Evolutionary conservation across 1,139 yeast genomes (phyloP), one percentile per base, ranked within the genome.

Genomic region (Taphrina betulina): DNA sequence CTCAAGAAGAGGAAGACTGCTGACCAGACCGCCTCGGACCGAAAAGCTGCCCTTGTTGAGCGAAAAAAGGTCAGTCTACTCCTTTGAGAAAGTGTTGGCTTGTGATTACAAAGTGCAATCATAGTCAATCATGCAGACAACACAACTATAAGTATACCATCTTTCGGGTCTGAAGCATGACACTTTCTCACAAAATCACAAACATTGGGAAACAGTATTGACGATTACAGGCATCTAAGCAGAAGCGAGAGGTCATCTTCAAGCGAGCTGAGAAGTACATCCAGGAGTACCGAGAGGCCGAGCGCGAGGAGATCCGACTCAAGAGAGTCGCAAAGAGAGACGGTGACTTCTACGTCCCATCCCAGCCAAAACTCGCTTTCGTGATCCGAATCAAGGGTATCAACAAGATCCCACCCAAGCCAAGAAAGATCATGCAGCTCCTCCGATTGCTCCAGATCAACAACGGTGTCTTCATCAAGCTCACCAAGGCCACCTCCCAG

Each of bases 361-460:
- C 96, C 75, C 95, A 92, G 82, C 82, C 87, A 72, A 90, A 89
- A 79, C 85, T 92, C 73, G 95, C 88, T 69, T 90, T 92, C 76
- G 95, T 92, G 73, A 82, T 92, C 76, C 92, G 98, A 85, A 92
- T 92, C 83, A 92, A 92, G 92, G 98, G 98, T 92, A 88, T 92
- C 77, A 88, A 82, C 90, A 92, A 92, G 86, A 89, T 92, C 71
- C 89, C 98, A 72, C 98, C 98, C 73, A 92, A 92, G 87, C 97
- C 97, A 81, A 88, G 97, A 85, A 92, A 92, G 89, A 96, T 92
- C 69, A 78, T 92, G 77, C 98, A 92, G 81, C 84, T 92, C 74
- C 81, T 92, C 76, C 88, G 98, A 82, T 85, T 92, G 76, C 84
- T 87, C 75, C 97, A 90, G 81, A 89, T 92, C 78, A 92, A 92